Percentiles rank a stretch among this genome's conserved stretches.
Evolutionary conservation across 1,139 yeast genomes (phyloP).

Genomic region (Geotrichum klebahnii): DNA sequence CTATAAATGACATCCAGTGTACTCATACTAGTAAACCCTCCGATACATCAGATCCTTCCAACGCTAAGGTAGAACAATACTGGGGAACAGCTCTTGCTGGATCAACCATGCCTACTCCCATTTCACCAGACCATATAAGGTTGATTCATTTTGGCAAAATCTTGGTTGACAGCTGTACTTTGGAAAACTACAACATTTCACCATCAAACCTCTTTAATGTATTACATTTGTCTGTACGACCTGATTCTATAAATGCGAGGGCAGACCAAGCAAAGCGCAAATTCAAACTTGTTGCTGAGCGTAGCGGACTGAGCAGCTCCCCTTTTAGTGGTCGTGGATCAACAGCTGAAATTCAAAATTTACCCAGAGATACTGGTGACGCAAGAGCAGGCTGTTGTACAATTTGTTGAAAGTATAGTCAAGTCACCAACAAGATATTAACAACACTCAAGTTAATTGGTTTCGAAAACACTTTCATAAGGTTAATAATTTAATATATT

Average conservation of each 20-base stretch:
- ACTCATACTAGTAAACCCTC: constrained; percentile 10
- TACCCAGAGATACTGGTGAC: too few species aligned
- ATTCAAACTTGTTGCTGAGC: background rate
- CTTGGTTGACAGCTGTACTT: constrained; percentile 31
- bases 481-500: too few species aligned
- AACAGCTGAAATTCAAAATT: too few species aligned
- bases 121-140: constrained; percentile 26
- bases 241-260: background rate
- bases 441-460: too few species aligned
- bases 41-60: too few species aligned
- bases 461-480: too few species aligned
- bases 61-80: too few species aligned
- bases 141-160: constrained; percentile 36
- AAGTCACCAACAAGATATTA: too few species aligned
- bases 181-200: constrained; percentile 28
- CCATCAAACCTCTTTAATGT: constrained; percentile 12
- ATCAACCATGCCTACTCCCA: constrained; percentile 20
- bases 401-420: too few species aligned
- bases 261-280: background rate
- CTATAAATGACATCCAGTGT: background rate
- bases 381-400: too few species aligned
- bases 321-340: too few species aligned
- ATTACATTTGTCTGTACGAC: background rate
- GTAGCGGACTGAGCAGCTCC: too few species aligned
- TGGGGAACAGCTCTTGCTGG: constrained; percentile 33